Conservation (phyloP, 129 eudicot genomes). For the Pittosporum tobira region DNA sequence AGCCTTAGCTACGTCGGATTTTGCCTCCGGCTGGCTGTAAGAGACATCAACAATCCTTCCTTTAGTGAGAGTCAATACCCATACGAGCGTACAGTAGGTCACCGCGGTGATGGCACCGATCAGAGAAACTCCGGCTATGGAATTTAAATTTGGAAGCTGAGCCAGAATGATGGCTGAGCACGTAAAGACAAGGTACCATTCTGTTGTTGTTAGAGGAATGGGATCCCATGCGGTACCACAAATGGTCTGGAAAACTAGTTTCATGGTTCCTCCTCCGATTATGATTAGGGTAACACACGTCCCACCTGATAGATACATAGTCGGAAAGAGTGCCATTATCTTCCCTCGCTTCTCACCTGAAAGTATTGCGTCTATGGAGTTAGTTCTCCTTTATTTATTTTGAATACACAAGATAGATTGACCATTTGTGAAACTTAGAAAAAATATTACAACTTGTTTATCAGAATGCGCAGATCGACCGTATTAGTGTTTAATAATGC, state of each 20-base stretch:
- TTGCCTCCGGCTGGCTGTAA: conserved; percentile 29
- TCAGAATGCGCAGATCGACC: too few species aligned
- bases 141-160: conserved; percentile 77
- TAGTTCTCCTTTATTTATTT: neutral
- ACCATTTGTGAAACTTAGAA: too few species aligned
- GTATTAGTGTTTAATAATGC: too few species aligned
- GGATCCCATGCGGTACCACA: conserved; percentile 25
- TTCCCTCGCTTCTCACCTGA: conserved; percentile 61
- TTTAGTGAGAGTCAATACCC: conserved; percentile 57
- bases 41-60: conserved; percentile 36
- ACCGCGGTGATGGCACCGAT: conserved; percentile 55
- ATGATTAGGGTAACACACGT: conserved; percentile 62
- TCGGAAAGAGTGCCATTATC: conserved; percentile 51
- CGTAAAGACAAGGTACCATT: conserved; percentile 67
- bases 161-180: conserved; percentile 47
- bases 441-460: too few species aligned
- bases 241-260: conserved; percentile 38
- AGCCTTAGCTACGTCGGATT: conserved; percentile 35
- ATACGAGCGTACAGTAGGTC: conserved; percentile 52
- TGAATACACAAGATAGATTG: too few species aligned
- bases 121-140: conserved; percentile 69
- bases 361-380: neutral
- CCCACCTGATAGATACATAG: conserved; percentile 67
- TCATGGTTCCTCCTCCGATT: conserved; percentile 62
- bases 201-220: conserved; percentile 33